Evolutionary conservation across 2,329 filamentous ascomycete genomes (phyloP).

Genomic region (Laburnicola sp.): DNA sequence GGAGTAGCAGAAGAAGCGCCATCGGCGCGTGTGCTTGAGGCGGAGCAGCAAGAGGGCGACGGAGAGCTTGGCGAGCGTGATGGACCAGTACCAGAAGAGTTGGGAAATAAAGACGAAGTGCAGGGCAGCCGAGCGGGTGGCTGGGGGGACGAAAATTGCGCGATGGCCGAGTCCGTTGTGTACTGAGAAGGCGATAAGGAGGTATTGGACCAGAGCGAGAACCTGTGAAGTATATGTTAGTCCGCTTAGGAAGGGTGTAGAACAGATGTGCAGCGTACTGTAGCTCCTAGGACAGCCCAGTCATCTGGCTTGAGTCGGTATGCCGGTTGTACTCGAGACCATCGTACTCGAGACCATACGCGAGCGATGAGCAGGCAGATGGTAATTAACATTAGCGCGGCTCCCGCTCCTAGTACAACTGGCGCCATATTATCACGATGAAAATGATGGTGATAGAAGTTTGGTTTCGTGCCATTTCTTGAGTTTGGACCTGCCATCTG

Average conservation of each 20-base stretch:
- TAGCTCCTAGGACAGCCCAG: conserved; percentile 24
- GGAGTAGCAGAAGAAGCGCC: conserved; percentile 24
- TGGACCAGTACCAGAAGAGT: conserved; percentile 32
- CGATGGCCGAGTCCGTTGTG: conserved; percentile 29
- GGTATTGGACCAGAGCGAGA: conserved; percentile 24
- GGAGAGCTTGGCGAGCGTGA: conserved; percentile 29
- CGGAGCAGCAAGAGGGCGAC: conserved; percentile 31
- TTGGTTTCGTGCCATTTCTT: neutral
- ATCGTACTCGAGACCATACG: conserved; percentile 23
- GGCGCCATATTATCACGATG: conserved; percentile 19
- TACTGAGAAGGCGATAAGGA: conserved; percentile 21
- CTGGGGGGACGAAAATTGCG: conserved; percentile 22
- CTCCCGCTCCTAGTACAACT: conserved; percentile 26
- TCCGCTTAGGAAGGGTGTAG: neutral
- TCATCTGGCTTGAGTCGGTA: conserved; percentile 24
- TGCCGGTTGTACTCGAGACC: no score
- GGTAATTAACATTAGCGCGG: conserved; percentile 21
- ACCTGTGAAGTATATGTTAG: conserved; percentile 15
- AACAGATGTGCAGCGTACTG: conserved; percentile 15
- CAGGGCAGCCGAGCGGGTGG: conserved; percentile 17
- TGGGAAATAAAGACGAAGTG: conserved; percentile 31
- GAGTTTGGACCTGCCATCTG: neutral
- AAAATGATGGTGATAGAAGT: conserved; percentile 7
- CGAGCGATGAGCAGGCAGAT: conserved; percentile 23
- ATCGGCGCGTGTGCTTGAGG: conserved; percentile 22